phyloP scores from a whole-genome alignment of 805 yeast genomes.

The Candida endomychidarum region DNA sequence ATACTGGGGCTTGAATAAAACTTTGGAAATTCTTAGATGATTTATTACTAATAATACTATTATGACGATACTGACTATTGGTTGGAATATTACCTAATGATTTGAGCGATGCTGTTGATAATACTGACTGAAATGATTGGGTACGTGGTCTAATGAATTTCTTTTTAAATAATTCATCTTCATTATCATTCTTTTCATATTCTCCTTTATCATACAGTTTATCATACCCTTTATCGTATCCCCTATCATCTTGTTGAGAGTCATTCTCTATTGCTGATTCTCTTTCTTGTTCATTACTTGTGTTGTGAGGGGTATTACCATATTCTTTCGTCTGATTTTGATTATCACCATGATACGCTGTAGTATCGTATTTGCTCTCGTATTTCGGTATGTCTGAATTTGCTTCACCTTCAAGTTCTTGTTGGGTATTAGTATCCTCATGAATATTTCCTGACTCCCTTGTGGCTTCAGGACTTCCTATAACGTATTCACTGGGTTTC shows the following conservation, averaged over 20 bases:
- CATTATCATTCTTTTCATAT: background rate
- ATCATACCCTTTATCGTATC: background rate
- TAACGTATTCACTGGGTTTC: background rate
- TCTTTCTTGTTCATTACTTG: background rate
- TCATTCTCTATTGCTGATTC: too few species aligned
- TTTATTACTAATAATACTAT: slow-evolving; percentile 21
- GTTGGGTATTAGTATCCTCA: background rate
- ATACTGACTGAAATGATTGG: slow-evolving; percentile 45
- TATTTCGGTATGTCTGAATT: background rate
- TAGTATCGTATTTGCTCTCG: too few species aligned
- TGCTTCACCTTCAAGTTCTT: background rate
- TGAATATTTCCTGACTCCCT: too few species aligned
- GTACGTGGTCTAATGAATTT: slow-evolving; percentile 39
- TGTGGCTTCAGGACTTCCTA: slow-evolving; percentile 1
- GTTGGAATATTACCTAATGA: slow-evolving; percentile 24
- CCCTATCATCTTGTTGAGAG: background rate
- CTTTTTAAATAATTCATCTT: slow-evolving; percentile 29
- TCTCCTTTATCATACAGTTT: background rate
- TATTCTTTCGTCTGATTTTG: too few species aligned
- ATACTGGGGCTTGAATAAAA: slow-evolving; percentile 47
- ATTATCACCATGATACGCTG: too few species aligned
- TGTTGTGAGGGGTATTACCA: too few species aligned
- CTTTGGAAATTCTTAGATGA: slow-evolving; percentile 41
- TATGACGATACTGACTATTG: slow-evolving; percentile 11
- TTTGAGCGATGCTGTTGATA: slow-evolving; percentile 44